A percentile compares a stretch with the other conserved stretches of the same genome.
Evolutionary conservation across 2,329 filamentous ascomycete genomes (phyloP).

Genomic region (Penicillium paneum): DNA sequence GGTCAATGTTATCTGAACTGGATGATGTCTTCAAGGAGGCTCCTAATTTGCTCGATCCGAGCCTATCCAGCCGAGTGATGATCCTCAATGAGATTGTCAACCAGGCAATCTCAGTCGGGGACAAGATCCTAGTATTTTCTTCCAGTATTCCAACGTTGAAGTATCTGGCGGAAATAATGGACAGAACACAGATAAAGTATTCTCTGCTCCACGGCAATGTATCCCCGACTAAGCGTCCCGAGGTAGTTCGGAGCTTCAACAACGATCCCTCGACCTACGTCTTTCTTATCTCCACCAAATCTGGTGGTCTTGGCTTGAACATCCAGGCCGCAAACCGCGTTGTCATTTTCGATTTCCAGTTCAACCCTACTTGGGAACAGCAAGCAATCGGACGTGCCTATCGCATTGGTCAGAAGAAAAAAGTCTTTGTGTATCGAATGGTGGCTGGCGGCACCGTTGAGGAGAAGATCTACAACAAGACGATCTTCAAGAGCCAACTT

Average conservation of each 20-base stretch:
- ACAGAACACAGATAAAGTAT: constrained; percentile 45
- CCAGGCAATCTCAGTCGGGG: constrained; percentile 57
- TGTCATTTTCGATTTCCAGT: constrained; percentile 79
- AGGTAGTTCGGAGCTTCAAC: constrained; percentile 68
- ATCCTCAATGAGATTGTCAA: constrained; percentile 68
- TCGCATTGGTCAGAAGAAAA: constrained; percentile 75
- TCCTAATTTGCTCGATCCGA: constrained; percentile 41
- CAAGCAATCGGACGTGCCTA: constrained; percentile 86
- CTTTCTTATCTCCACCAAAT: constrained; percentile 77
- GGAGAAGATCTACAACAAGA: constrained; percentile 66
- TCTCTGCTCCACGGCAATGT: constrained; percentile 69
- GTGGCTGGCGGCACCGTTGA: constrained; percentile 77
- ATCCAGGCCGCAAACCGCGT: constrained; percentile 81
- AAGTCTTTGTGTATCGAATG: constrained; percentile 81
- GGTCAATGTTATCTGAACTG: constrained; percentile 28
- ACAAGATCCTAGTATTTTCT: constrained; percentile 80
- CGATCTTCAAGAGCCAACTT: constrained; percentile 79
- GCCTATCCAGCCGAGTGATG: constrained; percentile 65
- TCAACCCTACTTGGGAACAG: constrained; percentile 76
- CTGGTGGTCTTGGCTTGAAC: constrained; percentile 80
- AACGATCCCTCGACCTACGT: constrained; percentile 50
- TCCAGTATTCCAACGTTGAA: constrained; percentile 68
- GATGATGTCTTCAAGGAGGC: constrained; percentile 30
- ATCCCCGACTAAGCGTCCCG: constrained; percentile 56
- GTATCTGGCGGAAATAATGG: constrained; percentile 62